phyloP scores from a whole-genome alignment of 305 asterid species.

The Coffea humblotiana region DNA sequence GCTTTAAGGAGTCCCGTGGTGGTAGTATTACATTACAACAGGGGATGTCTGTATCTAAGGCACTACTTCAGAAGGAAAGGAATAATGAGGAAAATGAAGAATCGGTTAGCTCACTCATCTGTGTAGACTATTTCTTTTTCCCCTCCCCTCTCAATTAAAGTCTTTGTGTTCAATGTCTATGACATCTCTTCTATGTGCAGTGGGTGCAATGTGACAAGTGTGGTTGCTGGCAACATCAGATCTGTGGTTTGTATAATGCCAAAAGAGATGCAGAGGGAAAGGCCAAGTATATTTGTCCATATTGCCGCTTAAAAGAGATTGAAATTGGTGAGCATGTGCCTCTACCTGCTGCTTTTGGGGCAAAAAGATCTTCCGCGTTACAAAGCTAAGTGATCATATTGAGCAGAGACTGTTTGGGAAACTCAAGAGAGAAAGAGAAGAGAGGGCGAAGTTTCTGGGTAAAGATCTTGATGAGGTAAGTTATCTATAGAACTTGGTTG shows the following conservation, averaged over 20 bases:
- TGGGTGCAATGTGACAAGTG: conserved; percentile 86
- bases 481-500: conserved; percentile 7
- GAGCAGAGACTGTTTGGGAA: conserved; percentile 59
- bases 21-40: conserved; percentile 39
- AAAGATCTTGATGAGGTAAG: conserved; percentile 56
- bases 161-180: conserved; percentile 17
- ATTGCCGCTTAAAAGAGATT: conserved; percentile 58
- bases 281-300: conserved; percentile 60
- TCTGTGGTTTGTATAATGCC: conserved; percentile 71
- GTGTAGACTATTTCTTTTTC: conserved; percentile 6
- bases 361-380: conserved; percentile 68
- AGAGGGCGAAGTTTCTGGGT: conserved; percentile 53
- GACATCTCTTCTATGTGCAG: conserved; percentile 38
- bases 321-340: conserved; percentile 40
- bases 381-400: conserved; percentile 75
- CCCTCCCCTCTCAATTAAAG: conserved; percentile 13
- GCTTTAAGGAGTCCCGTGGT: conserved; percentile 47
- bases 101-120: conserved; percentile 44
- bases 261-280: conserved; percentile 51
- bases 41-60: conserved; percentile 51
- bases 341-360: conserved; percentile 44
- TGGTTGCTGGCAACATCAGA: conserved; percentile 72
- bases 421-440: conserved; percentile 61
- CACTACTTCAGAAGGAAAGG: conserved; percentile 43
- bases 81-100: conserved; percentile 46